These are phyloP conservation scores for Sporothrix protearum DNA, from an alignment of 2,329 filamentous ascomycete genomes.

Conservation along the genomic window DNA sequence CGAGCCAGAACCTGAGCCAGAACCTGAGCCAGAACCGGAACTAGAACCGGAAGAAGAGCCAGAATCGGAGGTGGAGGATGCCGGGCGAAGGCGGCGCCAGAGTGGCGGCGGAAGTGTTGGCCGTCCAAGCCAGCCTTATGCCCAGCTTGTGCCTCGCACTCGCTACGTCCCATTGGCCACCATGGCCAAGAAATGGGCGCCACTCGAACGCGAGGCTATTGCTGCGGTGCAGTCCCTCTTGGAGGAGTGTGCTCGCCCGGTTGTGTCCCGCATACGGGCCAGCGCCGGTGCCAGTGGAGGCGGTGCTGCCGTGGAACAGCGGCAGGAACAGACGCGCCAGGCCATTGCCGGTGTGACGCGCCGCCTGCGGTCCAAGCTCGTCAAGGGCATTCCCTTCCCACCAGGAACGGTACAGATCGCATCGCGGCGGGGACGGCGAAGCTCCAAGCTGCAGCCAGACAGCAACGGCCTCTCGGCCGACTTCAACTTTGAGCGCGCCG, in stretches of 20 bases:
- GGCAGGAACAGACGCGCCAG: slow-evolving; percentile 52
- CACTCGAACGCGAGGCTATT: slow-evolving; percentile 53
- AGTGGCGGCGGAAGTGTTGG: not conserved
- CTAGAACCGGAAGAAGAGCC: not conserved
- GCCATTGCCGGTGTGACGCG: slow-evolving; percentile 55
- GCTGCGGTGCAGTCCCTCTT: slow-evolving; percentile 55
- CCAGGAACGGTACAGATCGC: slow-evolving; percentile 36
- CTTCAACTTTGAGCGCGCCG: slow-evolving; percentile 63
- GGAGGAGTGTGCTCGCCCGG: slow-evolving; percentile 56
- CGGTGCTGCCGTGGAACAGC: slow-evolving; percentile 34
- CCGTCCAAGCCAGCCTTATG: slow-evolving; percentile 36
- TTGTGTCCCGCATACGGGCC: slow-evolving; percentile 54
- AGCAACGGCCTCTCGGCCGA: slow-evolving; percentile 50
- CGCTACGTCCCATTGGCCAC: slow-evolving; percentile 57
- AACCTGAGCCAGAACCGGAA: not conserved
- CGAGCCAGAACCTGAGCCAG: not conserved
- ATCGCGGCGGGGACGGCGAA: not conserved
- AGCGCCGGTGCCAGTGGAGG: slow-evolving; percentile 6
- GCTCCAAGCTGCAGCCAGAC: slow-evolving; percentile 30
- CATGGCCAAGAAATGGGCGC: slow-evolving; percentile 66
- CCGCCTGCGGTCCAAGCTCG: slow-evolving; percentile 56
- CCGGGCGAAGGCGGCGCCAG: not conserved
- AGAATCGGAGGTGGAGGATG: slow-evolving; percentile 2
- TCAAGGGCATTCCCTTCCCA: slow-evolving; percentile 63
- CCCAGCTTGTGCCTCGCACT: slow-evolving; percentile 50